Percentiles rank a stretch among this genome's conserved stretches.
These are phyloP conservation scores for Talaromyces piceae DNA, from an alignment of 2,329 filamentous ascomycete species.

Conservation along the genomic window DNA sequence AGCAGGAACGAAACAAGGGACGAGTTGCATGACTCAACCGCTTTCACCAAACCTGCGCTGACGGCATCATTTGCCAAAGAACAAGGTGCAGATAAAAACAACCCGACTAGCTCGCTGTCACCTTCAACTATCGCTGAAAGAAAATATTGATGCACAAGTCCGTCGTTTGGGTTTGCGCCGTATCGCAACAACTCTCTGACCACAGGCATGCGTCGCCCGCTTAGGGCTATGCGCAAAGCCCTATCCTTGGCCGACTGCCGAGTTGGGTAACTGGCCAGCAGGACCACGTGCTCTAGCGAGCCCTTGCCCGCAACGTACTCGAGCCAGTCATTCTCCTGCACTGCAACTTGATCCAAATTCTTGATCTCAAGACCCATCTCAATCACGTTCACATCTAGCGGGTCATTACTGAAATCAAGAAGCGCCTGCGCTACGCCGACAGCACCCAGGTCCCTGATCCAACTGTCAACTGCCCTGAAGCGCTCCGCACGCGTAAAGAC, in stretches of 20 bases:
- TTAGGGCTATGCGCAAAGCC: background rate
- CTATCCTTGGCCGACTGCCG: constrained; percentile 3
- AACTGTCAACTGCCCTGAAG: background rate
- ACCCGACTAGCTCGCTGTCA: background rate
- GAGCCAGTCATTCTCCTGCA: constrained; percentile 1
- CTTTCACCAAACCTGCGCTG: background rate
- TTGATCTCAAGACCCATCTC: background rate
- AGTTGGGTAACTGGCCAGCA: background rate
- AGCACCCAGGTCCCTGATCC: background rate
- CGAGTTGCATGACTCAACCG: background rate
- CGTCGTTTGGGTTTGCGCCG: constrained; percentile 1
- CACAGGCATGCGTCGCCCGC: background rate
- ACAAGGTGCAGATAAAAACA: constrained; percentile 3
- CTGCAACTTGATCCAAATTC: background rate
- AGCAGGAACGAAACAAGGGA: background rate
- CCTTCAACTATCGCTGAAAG: background rate
- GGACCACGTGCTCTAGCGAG: background rate
- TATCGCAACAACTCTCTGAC: constrained; percentile 1
- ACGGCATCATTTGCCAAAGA: background rate
- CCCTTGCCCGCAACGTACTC: background rate
- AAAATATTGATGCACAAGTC: background rate
- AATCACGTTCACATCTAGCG: constrained; percentile 1
- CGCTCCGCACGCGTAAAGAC: background rate
- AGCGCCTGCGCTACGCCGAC: constrained; percentile 1
- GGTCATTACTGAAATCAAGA: background rate